Percentiles rank a stretch among this genome's conserved stretches.
phyloP scores from a whole-genome alignment of 1,284 basidiomycete species.

The Tetrapyrgos nigripes region DNA sequence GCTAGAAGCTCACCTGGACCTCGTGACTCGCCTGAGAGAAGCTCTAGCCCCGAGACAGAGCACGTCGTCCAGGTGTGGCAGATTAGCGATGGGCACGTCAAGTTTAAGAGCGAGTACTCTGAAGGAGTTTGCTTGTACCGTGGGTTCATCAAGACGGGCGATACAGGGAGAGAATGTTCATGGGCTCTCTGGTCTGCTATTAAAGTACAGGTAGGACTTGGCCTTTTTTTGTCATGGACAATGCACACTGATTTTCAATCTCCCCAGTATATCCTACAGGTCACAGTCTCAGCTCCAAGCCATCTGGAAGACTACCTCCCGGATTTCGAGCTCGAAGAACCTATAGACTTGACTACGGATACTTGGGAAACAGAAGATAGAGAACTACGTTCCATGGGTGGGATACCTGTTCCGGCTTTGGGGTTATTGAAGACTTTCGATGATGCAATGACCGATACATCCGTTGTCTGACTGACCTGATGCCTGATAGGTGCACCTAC shows the following conservation, averaged over 20 bases:
- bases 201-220: constrained; percentile 7
- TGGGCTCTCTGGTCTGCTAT: constrained; percentile 13
- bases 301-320: constrained; percentile 42
- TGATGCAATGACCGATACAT: no score
- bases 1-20: not conserved
- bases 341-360: constrained; percentile 49
- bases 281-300: constrained; percentile 41
- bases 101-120: constrained; percentile 17
- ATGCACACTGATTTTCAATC: constrained; percentile 8
- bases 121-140: constrained; percentile 18
- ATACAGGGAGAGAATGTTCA: constrained; percentile 15
- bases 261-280: constrained; percentile 46
- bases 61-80: not conserved
- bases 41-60: not conserved
- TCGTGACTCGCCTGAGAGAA: not conserved
- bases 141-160: constrained; percentile 14
- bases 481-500: no score
- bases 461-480: no score
- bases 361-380: constrained; percentile 46
- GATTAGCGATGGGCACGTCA: constrained; percentile 9
- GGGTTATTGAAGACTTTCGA: constrained; percentile 30
- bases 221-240: not conserved
- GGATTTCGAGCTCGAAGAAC: constrained; percentile 44
- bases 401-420: constrained; percentile 49
- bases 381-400: constrained; percentile 45